Evolutionary conservation across 2,329 filamentous ascomycete genomes (phyloP).

Genomic region (Ophiocordyceps camponoti-leonardi): DNA sequence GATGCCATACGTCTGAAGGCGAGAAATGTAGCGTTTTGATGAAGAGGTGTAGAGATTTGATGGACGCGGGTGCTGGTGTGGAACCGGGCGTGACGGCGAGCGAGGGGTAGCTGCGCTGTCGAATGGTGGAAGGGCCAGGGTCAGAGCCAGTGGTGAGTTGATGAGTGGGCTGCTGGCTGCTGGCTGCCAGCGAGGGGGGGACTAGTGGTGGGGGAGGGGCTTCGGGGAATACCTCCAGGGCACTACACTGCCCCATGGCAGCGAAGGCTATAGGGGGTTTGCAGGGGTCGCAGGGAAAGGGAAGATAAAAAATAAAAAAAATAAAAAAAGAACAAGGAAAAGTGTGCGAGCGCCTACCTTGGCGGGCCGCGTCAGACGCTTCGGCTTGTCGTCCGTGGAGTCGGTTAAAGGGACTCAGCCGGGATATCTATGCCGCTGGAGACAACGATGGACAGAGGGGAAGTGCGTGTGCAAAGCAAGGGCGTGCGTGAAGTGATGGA

Average conservation of each 20-base stretch:
- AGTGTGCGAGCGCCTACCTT: neutral
- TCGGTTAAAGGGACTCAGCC: neutral
- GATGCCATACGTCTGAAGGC: neutral
- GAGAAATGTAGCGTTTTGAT: conserved; percentile 6
- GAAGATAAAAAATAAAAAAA: neutral
- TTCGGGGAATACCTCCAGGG: neutral
- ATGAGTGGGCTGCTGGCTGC: neutral
- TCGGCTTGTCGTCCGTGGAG: neutral
- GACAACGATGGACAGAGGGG: neutral
- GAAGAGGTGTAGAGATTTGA: conserved; percentile 12
- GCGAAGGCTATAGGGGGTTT: neutral
- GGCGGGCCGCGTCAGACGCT: neutral
- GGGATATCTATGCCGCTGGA: neutral
- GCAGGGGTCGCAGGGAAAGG: neutral
- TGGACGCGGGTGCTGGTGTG: conserved; percentile 17
- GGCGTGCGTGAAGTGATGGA: neutral
- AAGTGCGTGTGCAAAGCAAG: neutral
- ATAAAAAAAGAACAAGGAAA: neutral
- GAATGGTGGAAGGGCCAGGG: neutral
- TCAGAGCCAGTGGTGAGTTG: neutral
- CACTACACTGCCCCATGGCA: neutral
- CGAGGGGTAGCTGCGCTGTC: conserved; percentile 1
- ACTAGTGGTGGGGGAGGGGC: neutral
- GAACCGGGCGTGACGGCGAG: conserved; percentile 9
- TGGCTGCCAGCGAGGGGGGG: too few species aligned